These are phyloP conservation scores for Penicilliopsis zonata DNA, from an alignment of 495 filamentous ascomycete genomes.

Conservation along the genomic window DNA sequence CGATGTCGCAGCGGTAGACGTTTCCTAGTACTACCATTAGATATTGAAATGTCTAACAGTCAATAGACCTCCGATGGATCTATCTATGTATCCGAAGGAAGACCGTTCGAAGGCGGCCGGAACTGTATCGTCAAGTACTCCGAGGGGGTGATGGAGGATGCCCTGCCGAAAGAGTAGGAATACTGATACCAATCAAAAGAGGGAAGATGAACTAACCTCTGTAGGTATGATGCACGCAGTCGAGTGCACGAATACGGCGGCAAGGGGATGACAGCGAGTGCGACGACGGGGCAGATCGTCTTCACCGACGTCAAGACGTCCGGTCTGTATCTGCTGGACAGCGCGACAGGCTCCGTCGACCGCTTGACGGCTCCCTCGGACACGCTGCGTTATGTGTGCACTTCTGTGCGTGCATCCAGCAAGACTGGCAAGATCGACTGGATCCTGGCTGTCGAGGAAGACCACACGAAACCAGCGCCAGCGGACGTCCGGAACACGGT, in stretches of 20 bases:
- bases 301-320: slow-evolving; percentile 26
- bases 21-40: background rate
- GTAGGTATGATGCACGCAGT: slow-evolving; percentile 24
- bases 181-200: too few relatives aligned
- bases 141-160: slow-evolving; percentile 16
- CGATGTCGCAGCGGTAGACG: slow-evolving; percentile 15
- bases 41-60: background rate
- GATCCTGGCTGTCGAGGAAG: slow-evolving; percentile 35
- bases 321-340: slow-evolving; percentile 23
- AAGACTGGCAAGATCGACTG: slow-evolving; percentile 12
- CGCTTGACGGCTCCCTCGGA: slow-evolving; percentile 14
- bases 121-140: slow-evolving; percentile 25
- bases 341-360: slow-evolving; percentile 11
- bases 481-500: slow-evolving; percentile 15
- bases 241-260: slow-evolving; percentile 36
- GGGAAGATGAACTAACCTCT: too few relatives aligned
- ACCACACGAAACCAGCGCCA: slow-evolving; percentile 27
- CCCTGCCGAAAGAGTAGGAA: slow-evolving; percentile 28
- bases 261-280: slow-evolving; percentile 15
- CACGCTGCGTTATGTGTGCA: slow-evolving; percentile 17
- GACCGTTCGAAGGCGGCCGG: slow-evolving; percentile 24
- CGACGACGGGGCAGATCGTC: slow-evolving; percentile 20
- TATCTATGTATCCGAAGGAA: slow-evolving; percentile 31
- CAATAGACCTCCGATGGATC: slow-evolving; percentile 12
- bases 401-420: slow-evolving; percentile 23